Percentiles rank a stretch among this genome's conserved stretches.
Conservation (phyloP, 2,329 filamentous ascomycete genomes). For the Ustulina deusta region DNA sequence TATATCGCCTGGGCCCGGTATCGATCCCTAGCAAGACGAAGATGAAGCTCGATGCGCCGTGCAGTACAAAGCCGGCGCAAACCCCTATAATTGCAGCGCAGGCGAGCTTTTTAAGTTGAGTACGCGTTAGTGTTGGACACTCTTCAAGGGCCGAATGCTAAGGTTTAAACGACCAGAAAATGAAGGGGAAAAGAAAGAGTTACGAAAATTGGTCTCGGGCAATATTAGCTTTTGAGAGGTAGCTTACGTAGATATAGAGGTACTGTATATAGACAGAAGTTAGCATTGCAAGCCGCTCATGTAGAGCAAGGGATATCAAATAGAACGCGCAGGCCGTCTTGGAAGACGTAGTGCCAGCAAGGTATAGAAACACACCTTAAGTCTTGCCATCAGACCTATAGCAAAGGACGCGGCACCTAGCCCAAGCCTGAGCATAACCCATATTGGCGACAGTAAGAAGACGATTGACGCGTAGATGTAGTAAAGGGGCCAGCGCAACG, state of each 20-base stretch:
- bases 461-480: slow-evolving; percentile 42
- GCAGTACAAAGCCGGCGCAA: slow-evolving; percentile 44
- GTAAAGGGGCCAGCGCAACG: slow-evolving; percentile 49
- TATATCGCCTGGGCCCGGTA: slow-evolving; percentile 35
- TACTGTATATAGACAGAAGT: slow-evolving; percentile 41
- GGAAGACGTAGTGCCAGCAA: not conserved
- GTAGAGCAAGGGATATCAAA: not conserved
- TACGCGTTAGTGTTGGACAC: slow-evolving; percentile 25
- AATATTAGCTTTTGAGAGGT: not conserved
- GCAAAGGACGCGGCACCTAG: slow-evolving; percentile 35
- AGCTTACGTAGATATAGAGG: slow-evolving; percentile 51
- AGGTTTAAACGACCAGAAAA: not conserved
- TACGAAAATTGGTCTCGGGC: not conserved
- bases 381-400: slow-evolving; percentile 42
- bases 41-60: slow-evolving; percentile 47
- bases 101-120: slow-evolving; percentile 44
- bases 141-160: not conserved
- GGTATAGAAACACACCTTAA: slow-evolving; percentile 46
- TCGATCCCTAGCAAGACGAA: slow-evolving; percentile 48
- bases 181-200: not conserved
- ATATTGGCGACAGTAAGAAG: slow-evolving; percentile 50
- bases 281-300: slow-evolving; percentile 11
- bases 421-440: slow-evolving; percentile 40
- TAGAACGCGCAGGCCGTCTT: too few species aligned
- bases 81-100: slow-evolving; percentile 50